A percentile compares a stretch with the other conserved stretches of the same genome.
Conservation (phyloP, 805 yeast species). For the Saturnispora galanensis region DNA sequence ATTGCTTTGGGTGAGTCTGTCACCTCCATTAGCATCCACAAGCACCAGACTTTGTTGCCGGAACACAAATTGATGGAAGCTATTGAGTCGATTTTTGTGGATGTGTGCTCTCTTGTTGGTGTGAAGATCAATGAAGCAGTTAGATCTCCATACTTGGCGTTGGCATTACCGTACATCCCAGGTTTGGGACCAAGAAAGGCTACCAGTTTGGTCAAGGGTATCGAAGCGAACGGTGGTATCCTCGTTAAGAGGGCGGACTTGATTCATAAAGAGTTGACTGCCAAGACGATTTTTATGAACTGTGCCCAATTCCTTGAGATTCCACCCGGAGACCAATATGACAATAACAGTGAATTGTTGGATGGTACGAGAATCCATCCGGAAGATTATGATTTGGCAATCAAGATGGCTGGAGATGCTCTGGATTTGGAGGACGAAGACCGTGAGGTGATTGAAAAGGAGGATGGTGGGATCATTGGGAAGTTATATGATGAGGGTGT, state of each 20-base stretch:
- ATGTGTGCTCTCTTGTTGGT: conserved; percentile 83
- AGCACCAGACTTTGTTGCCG: conserved; percentile 63
- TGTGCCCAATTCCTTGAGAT: conserved; percentile 85
- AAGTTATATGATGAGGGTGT: conserved; percentile 65
- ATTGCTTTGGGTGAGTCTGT: conserved; percentile 71
- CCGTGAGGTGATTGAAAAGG: conserved; percentile 60
- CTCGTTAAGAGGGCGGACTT: conserved; percentile 66
- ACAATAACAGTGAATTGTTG: conserved; percentile 63
- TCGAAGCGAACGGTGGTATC: conserved; percentile 59
- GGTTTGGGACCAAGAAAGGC: conserved; percentile 97
- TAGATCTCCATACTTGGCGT: conserved; percentile 61
- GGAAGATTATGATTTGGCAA: conserved; percentile 91
- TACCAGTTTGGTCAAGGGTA: conserved; percentile 70
- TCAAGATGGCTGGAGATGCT: conserved; percentile 98
- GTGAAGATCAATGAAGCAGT: conserved; percentile 89
- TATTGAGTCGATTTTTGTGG: conserved; percentile 75
- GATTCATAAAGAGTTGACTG: conserved; percentile 67
- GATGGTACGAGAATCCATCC: conserved; percentile 97
- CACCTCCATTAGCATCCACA: conserved; percentile 51
- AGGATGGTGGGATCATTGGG: conserved; percentile 67
- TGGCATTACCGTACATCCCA: conserved; percentile 64
- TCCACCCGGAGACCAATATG: conserved; percentile 47
- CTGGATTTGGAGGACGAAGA: conserved; percentile 93
- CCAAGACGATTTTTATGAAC: conserved; percentile 78
- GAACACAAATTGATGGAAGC: conserved; percentile 55